These are phyloP conservation scores for Rhynchospora tenuis DNA, from an alignment of 176 grass and related monocot genomes.

Conservation along the genomic window DNA sequence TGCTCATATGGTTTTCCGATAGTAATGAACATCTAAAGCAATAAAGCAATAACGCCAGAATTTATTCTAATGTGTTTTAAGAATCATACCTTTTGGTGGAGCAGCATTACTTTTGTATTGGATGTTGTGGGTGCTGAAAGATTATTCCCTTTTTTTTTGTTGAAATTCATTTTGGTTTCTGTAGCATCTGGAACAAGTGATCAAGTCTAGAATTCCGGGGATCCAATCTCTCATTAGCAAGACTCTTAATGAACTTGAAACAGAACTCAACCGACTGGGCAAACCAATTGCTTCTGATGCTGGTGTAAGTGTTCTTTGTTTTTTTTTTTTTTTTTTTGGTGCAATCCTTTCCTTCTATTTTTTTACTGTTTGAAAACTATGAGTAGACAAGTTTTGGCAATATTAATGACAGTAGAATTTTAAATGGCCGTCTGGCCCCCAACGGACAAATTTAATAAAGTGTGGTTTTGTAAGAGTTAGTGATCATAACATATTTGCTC, in stretches of 20 bases:
- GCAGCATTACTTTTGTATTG: neutral
- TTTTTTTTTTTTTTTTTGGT: neutral
- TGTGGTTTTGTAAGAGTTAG: neutral
- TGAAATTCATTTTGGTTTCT: slow-evolving; percentile 27
- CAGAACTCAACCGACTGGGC: slow-evolving; percentile 87
- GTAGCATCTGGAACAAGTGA: slow-evolving; percentile 94
- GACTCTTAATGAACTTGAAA: slow-evolving; percentile 88
- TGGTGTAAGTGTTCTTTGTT: slow-evolving; percentile 54
- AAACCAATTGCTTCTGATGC: slow-evolving; percentile 96
- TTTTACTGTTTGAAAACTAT: neutral
- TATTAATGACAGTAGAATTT: neutral
- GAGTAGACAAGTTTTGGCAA: neutral
- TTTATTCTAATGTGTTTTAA: neutral
- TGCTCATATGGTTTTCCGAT: neutral
- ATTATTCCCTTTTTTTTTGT: neutral
- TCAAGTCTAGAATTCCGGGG: slow-evolving; percentile 94
- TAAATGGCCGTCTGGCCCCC: too few relatives aligned
- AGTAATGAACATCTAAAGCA: neutral
- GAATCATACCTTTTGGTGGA: neutral
- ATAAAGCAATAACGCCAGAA: neutral
- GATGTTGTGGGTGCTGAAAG: neutral
- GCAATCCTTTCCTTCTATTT: neutral
- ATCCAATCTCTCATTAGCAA: slow-evolving; percentile 98
- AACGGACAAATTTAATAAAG: neutral
- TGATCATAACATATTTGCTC: neutral